Percentiles rank a stretch among this genome's conserved stretches.
phyloP scores from a whole-genome alignment of 768 basidiomycete species.

The Calocybe cyanea region DNA sequence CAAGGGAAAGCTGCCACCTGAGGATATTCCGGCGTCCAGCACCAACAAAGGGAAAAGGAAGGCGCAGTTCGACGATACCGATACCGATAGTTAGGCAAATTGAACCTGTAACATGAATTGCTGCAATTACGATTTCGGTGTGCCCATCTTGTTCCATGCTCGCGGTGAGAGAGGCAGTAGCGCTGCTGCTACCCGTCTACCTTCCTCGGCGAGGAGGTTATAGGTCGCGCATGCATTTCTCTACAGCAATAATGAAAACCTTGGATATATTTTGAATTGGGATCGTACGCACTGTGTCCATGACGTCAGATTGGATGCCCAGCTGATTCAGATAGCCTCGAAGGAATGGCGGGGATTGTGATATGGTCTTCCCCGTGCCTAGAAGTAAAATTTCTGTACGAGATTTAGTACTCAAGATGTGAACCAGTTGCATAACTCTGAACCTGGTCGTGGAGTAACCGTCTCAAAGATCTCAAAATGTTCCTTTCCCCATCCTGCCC shows the following conservation, averaged over 20 bases:
- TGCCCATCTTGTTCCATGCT: slow-evolving; percentile 43
- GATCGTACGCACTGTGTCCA: slow-evolving; percentile 66
- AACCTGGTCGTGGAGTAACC: slow-evolving; percentile 86
- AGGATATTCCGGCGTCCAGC: slow-evolving; percentile 19
- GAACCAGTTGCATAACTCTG: slow-evolving; percentile 19
- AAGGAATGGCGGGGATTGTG: slow-evolving; percentile 66
- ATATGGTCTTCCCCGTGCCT: slow-evolving; percentile 75
- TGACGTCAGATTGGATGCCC: slow-evolving; percentile 86
- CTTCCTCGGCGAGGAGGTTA: slow-evolving; percentile 91
- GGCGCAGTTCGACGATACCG: slow-evolving; percentile 30
- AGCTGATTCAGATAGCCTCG: slow-evolving; percentile 64
- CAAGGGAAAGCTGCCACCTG: background rate
- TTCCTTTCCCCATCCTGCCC: slow-evolving; percentile 69
- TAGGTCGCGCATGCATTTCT: slow-evolving; percentile 95
- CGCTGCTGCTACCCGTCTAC: slow-evolving; percentile 87
- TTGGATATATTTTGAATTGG: background rate
- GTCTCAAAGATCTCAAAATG: slow-evolving; percentile 80
- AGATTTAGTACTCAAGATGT: background rate
- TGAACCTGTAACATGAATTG: background rate
- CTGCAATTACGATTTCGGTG: slow-evolving; percentile 10
- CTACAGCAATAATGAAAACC: slow-evolving; percentile 37
- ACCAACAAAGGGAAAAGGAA: slow-evolving; percentile 64
- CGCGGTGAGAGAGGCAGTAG: slow-evolving; percentile 64
- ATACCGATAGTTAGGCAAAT: background rate
- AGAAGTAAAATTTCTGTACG: slow-evolving; percentile 82